These are phyloP conservation scores for Orobanche coerulescens DNA, from an alignment of 257 asterid species.

Conservation along the genomic window DNA sequence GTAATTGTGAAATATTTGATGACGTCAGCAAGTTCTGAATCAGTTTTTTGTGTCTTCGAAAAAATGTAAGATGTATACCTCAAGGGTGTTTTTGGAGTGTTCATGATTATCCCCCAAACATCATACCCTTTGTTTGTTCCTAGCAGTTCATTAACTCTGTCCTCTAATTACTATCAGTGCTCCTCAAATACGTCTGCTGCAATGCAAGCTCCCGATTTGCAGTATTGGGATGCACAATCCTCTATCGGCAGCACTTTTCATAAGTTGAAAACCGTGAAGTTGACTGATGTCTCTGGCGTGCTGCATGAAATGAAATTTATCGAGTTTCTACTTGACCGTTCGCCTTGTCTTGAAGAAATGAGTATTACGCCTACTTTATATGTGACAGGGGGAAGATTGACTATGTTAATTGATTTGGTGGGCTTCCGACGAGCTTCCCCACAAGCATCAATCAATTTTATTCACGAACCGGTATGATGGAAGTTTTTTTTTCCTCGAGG, in stretches of 20 bases:
- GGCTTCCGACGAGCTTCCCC: slow-evolving; percentile 78
- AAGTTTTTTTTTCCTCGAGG: neutral
- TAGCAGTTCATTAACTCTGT: neutral
- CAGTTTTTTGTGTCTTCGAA: too few relatives aligned
- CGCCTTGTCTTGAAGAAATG: slow-evolving; percentile 61
- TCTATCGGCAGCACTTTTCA: slow-evolving; percentile 28
- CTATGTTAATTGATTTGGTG: slow-evolving; percentile 51
- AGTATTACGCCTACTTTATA: slow-evolving; percentile 41
- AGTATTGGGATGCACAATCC: slow-evolving; percentile 39
- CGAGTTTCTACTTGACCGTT: slow-evolving; percentile 54
- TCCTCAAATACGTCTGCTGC: slow-evolving; percentile 38
- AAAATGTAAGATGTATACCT: neutral
- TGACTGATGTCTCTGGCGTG: slow-evolving; percentile 50
- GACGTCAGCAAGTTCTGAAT: neutral
- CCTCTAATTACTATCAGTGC: slow-evolving; percentile 33
- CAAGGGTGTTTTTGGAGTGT: neutral
- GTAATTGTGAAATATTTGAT: neutral
- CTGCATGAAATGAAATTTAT: slow-evolving; percentile 64
- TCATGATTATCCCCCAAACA: neutral
- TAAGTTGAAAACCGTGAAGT: slow-evolving; percentile 45
- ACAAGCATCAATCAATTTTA: slow-evolving; percentile 51
- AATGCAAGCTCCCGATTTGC: slow-evolving; percentile 29
- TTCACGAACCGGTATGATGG: slow-evolving; percentile 32
- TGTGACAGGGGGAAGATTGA: slow-evolving; percentile 40
- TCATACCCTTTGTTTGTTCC: neutral